A percentile compares a stretch with the other conserved stretches of the same genome.
These are phyloP conservation scores for Colletotrichum sp. DNA, from an alignment of 2,329 filamentous ascomycete species.

Conservation along the genomic window DNA sequence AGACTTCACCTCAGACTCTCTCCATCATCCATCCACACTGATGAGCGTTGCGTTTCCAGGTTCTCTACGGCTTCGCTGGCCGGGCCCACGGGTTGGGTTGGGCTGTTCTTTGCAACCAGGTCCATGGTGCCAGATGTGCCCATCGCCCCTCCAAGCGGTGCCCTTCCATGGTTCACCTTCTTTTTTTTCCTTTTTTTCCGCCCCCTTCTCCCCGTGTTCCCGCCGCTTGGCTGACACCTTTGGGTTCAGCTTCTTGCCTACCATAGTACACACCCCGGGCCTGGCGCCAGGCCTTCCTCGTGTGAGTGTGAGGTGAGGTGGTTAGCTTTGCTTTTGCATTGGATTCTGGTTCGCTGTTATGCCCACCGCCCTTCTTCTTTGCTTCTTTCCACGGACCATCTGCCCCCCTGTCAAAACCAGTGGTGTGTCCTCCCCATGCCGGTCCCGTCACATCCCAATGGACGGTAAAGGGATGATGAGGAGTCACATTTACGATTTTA, in stretches of 20 bases:
- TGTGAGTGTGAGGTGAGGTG: background rate
- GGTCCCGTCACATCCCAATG: background rate
- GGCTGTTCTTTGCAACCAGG: background rate
- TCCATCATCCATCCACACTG: background rate
- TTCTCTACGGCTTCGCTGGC: background rate
- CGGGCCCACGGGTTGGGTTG: background rate
- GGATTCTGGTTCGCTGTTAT: background rate
- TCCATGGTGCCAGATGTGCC: background rate
- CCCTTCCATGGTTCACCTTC: background rate
- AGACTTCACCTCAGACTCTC: background rate
- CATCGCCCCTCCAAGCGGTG: background rate
- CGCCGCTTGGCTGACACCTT: background rate
- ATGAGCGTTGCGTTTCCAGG: background rate
- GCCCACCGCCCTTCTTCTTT: conserved; percentile 20
- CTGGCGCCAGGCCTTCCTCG: background rate
- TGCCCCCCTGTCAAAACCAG: background rate
- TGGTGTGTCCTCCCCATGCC: background rate
- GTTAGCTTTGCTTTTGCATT: conserved; percentile 16
- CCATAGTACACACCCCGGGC: background rate
- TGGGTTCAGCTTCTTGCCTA: background rate
- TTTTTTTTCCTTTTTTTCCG: background rate
- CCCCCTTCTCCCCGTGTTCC: background rate
- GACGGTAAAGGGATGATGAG: background rate
- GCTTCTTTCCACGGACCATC: conserved; percentile 6
- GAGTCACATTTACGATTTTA: background rate